Base-by-base conservation (phyloP, 2,329 filamentous ascomycete species). In the Helotiales sp. region DNA sequence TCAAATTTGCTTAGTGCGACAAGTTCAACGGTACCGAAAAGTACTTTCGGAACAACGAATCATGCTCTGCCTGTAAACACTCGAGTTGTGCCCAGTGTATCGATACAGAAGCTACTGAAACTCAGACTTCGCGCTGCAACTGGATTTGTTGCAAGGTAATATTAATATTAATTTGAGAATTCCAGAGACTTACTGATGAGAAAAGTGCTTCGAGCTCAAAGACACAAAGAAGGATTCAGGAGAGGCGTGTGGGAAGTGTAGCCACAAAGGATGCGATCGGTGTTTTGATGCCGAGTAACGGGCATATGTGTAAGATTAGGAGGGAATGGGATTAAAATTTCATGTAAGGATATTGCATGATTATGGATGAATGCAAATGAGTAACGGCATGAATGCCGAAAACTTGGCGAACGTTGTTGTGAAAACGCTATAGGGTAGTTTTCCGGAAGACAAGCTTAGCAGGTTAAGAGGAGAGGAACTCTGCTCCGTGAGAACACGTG, bases 21-120 rank as follows among this genome's bases (percentile, higher is more conserved):
- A 57, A 57, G 8, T 57, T 57, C 13, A 57, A 57, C 20, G 54
- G 54, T 22, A 57, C 54, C 6, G 54, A 20, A n/a, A 57, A 57
- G 15, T 57, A 57, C 20, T 57, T 57, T 13, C 20, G 54, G 3
- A 57, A 57, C 13, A 57, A 57, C 6, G 54, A 57, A 13, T 37
- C 20, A n/a, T 57, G 54, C 22, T 34, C 32, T 6, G 32, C 10
- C 10, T 57, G 54, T 20, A 57, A 37, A 37, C 32, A 57, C 8
- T n/a, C 30, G 1, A 57, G 54, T 24, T 57, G 54, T 40, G 54
- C 32, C 1, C 54, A 57, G 13, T 57, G 54, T 11, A 57, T 57
- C 32, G 54, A 57, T 24, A 57, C 54, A 5, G 54, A 57, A 6
- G 32, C 54, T 26, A 24, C 6, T 10, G 34, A 24, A 7, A 20